Evolutionary conservation across 108 stramenopile genomes (phyloP).

Genomic region (Fistulifera pelliculosa): DNA sequence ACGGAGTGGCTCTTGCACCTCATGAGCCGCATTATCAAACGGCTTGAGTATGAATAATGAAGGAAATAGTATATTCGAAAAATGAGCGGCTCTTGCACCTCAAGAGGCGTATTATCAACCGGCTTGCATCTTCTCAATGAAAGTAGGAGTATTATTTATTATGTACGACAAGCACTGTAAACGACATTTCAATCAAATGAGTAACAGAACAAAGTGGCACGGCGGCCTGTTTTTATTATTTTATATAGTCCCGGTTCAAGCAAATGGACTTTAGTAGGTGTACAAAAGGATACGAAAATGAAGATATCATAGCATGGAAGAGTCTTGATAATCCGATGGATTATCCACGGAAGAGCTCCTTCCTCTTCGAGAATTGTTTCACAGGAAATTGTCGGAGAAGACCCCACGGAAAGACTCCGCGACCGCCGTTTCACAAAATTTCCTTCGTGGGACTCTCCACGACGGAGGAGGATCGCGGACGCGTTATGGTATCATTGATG

Average conservation of each 20-base stretch:
- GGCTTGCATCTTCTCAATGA: no score
- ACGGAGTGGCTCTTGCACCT: constrained; percentile 56
- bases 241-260: background rate
- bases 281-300: background rate
- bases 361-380: no score
- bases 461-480: background rate
- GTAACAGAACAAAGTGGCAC: background rate
- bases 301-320: no score
- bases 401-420: background rate
- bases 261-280: no score
- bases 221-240: background rate
- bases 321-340: no score
- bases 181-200: background rate
- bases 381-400: background rate
- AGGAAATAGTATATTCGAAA: constrained; percentile 52
- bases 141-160: constrained; percentile 1
- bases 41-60: no score
- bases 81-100: constrained; percentile 54
- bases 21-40: constrained; percentile 88
- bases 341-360: no score
- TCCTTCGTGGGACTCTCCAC: background rate
- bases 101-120: constrained; percentile 87
- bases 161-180: no score
- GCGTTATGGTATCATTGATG: background rate
- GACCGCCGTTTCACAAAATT: background rate